Evolutionary conservation across 2,329 filamentous ascomycete genomes (phyloP), one percentile per base, ranked within the genome.

Genomic region (Trichoderma sp.): DNA sequence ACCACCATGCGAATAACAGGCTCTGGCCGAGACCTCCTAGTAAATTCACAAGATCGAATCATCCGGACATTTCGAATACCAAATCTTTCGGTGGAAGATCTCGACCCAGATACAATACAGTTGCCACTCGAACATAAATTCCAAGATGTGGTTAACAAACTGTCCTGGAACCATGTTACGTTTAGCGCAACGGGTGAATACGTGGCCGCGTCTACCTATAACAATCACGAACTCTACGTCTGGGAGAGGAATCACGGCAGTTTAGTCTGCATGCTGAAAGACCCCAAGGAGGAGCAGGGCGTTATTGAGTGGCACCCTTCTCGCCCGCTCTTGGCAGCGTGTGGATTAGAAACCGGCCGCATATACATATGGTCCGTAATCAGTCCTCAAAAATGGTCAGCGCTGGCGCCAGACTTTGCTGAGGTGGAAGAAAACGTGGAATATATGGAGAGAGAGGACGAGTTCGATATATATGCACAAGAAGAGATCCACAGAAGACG

Each of bases 381-480:
- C 53, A 96, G 93, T 69, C 95, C 96, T 11, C 97, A 99, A 79
- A 93, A 96, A 77, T 99, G 96, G 97, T 98, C 95, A 17, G 95
- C 96, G 2, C 87, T 99, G 34, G 97, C 97, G 6, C 96, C 96
- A 0, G 97, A 99, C 81, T 99, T 99, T 81, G 93, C 91, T 53
- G 96, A 99, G 81, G 94, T 99, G 15, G 96, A 99, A 82, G 96
- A 99, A 82, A 99, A 99, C 76, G 94, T 97, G 26, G 94, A 98
- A 80, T 99, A 99, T 79, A 89, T 97, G 55, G 96, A 99, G 81
- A 89, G 90, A 70, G 96, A 99, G 82, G 96, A 99, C 79, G 96
- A 99, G 79, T 99, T 99, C 77, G 97, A 99, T 80, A 97, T 98
- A 71, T 96, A 98, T 79, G 94, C 94, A 0, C 92, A 95, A 71